Conservation (phyloP, 495 filamentous ascomycete species). For the Poronia punctata region DNA sequence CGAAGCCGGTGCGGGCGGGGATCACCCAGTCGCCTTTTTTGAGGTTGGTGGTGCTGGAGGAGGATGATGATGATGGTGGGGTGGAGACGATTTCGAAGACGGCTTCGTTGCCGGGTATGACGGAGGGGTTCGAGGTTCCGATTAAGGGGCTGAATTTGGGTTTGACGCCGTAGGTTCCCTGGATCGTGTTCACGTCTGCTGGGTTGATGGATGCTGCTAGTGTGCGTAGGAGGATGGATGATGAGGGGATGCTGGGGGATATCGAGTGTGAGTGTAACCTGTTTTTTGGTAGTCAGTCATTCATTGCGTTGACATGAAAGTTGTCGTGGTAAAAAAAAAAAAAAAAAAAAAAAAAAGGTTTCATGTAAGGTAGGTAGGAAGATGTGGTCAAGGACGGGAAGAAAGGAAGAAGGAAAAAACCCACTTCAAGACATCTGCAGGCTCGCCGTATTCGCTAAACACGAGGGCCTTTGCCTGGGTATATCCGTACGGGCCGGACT, state of each 20-base stretch:
- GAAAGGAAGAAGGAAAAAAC: constrained; percentile 9
- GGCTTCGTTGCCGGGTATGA: constrained; percentile 73
- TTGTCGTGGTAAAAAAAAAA: too few relatives aligned
- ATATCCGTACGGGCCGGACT: constrained; percentile 74
- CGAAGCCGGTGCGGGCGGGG: constrained; percentile 69
- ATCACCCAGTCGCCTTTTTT: constrained; percentile 84
- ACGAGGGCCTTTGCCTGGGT: constrained; percentile 91
- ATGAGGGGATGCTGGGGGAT: constrained; percentile 66
- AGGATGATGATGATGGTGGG: background rate
- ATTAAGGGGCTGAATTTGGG: constrained; percentile 66
- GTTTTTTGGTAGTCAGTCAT: constrained; percentile 5
- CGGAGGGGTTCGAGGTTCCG: constrained; percentile 61
- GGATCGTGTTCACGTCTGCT: constrained; percentile 88
- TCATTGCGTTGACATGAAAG: too few relatives aligned
- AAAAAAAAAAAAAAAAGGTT: background rate
- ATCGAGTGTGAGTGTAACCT: constrained; percentile 80
- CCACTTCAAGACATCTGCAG: constrained; percentile 69
- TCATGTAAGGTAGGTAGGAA: background rate
- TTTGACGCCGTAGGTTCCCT: constrained; percentile 89
- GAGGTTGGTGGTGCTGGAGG: constrained; percentile 49
- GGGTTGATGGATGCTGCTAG: constrained; percentile 92
- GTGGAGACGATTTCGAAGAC: constrained; percentile 71
- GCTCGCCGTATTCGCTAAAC: constrained; percentile 80
- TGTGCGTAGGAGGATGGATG: constrained; percentile 56
- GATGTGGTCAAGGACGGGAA: background rate